Evolutionary conservation across 768 basidiomycete species (phyloP), one percentile per base, ranked within the genome.

Genomic region (Hygrophorus pudorinus): DNA sequence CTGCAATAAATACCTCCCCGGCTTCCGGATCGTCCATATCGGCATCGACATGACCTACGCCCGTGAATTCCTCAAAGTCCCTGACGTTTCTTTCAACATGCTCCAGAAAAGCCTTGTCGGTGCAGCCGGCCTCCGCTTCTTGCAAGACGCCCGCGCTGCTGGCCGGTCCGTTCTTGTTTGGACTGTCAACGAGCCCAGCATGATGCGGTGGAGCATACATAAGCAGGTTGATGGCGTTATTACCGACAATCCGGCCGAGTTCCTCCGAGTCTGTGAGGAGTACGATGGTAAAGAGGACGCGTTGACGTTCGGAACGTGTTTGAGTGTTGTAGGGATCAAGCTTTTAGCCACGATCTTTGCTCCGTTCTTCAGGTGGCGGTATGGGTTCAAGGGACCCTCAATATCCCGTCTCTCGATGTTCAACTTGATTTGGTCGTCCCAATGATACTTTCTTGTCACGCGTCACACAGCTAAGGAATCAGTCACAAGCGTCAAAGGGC

Each of bases 171-270:
- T 42, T 3, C 33, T 31, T 21, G 41, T 42, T 9, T 42, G 41
- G 41, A 42, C 41, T 9, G 41, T 42, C 13, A 42, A 42, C 30
- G 9, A 33, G 17, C 29, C 31, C 16, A 17, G 28, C 5, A 30
- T 30, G 24, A 42, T 42, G 41, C 41, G 41, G 3, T 42, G 41
- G 41, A 42, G 41, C 30, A 32, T 42, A 14, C 29, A 21, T 11
- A 42, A 42, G 20, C 29, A 33, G 41, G 29, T 42, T 3, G 41
- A 42, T 16, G 41, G 41, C n/a, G 41, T 42, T 3, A 10, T 42
- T 17, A 42, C 41, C 14, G 41, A 42, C 20, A 31, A 42, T 32
- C 29, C 31, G 29, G 41, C 29, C 12, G 16, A 42, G 30, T 42
- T 32, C 20, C 14, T 42, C 12, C 9, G 33, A 31, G n/a, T 42